These are phyloP conservation scores for Pouteria campechiana DNA, from an alignment of 179 eudicot genomes.

Conservation along the genomic window DNA sequence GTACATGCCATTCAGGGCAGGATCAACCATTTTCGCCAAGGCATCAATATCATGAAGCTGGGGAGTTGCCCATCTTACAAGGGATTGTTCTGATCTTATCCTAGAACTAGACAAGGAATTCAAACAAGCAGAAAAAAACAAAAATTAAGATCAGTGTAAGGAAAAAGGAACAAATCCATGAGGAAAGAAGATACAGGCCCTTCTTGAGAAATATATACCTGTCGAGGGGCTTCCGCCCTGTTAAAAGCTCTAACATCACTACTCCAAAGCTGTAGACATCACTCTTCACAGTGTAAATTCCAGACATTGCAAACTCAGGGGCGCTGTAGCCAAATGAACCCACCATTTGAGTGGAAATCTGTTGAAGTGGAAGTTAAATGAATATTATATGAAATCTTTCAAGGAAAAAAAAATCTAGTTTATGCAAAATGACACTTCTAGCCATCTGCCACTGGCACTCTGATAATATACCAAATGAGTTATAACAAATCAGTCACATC, in stretches of 20 bases:
- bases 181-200: too few relatives aligned
- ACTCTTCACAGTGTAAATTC: conserved; percentile 39
- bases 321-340: conserved; percentile 95
- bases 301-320: conserved; percentile 84
- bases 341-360: conserved; percentile 84
- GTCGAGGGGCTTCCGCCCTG: conserved; percentile 33
- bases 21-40: conserved; percentile 31
- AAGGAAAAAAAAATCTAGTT: too few relatives aligned
- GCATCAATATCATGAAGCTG: conserved; percentile 37
- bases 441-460: too few relatives aligned
- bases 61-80: conserved; percentile 39
- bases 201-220: conserved; percentile 24
- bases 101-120: conserved; percentile 22
- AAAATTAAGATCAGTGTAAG: neutral
- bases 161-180: too few relatives aligned
- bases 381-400: too few relatives aligned
- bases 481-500: too few relatives aligned
- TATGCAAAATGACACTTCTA: too few relatives aligned
- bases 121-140: too few relatives aligned
- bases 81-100: conserved; percentile 25
- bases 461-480: too few relatives aligned
- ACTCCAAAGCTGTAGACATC: conserved; percentile 39
- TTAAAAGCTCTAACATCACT: conserved; percentile 32
- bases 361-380: too few relatives aligned
- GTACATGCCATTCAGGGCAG: conserved; percentile 29